Base-by-base conservation (phyloP, 768 basidiomycete genomes). In the Suillus variegatus region DNA sequence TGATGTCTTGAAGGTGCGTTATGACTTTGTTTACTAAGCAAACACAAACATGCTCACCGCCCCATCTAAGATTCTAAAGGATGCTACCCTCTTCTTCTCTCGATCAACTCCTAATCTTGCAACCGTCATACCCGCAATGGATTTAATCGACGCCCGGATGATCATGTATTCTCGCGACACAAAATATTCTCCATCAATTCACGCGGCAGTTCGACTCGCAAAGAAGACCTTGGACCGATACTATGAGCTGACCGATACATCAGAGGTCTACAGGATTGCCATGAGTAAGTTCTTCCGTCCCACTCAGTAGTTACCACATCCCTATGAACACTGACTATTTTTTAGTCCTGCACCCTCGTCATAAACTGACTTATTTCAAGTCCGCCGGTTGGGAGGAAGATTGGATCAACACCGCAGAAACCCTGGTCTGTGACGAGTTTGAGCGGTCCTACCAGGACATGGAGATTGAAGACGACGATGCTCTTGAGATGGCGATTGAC, bases 311-410 rank as follows among this genome's bases (percentile, higher is more conserved):
- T 28, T 28, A 28, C 28, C 2, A 28, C 28, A 28, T 28, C 28
- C n/a, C 35, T 25, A 38, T 63, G 16, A 47, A 57, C 41, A 44
- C 51, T 62, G 56, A 46, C 10, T 6, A 10, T 36, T 60, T 58
- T 54, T 61, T 35, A 78, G 76, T 77, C n/a, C 67, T 77, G 3
- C 74, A 78, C 62, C 76, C 73, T 14, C 32, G 64, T 20, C 69
- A 73, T 65, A 77, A 77, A 58, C 70, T 75, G 0, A 25, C 68
- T 14, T 78, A 77, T 51, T 77, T 78, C 65, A 65, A 69, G 55
- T 66, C 66, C 6, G 70, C 71, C 0, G 51, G 64, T 10, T 77
- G 76, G 76, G 67, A 70, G 16, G 51, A 63, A 1, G 68, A 63
- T 2, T 78, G 77, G 77, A 73, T 74, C 32, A 40, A 62, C 0